Conservation (phyloP, 352 stramenopile genomes). For the Thalassiosira mediterranea region DNA sequence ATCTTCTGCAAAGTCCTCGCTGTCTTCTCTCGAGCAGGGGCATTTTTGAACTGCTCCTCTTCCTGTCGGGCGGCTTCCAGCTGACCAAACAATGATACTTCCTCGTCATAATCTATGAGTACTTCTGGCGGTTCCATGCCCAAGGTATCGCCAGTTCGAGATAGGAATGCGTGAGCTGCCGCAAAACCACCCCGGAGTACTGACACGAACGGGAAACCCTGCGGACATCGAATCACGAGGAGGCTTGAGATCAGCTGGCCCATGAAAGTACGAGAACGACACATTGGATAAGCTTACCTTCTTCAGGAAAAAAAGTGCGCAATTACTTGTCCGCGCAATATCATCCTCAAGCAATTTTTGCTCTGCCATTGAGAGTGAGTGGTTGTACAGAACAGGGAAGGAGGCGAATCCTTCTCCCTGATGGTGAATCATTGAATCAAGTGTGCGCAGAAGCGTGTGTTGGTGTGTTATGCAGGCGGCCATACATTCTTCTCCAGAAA, state of each 20-base stretch:
- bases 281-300: no score
- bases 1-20: constrained; percentile 67
- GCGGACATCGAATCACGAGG: no score
- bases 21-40: constrained; percentile 65
- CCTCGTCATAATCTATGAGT: constrained; percentile 73
- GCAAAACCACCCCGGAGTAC: constrained; percentile 78
- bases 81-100: constrained; percentile 77
- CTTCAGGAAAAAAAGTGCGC: constrained; percentile 80
- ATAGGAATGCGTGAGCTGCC: constrained; percentile 73
- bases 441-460: no score
- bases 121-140: constrained; percentile 62
- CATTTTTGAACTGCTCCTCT: constrained; percentile 59
- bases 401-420: constrained; percentile 75
- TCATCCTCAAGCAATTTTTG: constrained; percentile 74
- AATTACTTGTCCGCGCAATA: constrained; percentile 73
- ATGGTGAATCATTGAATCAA: constrained; percentile 1
- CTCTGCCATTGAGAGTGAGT: constrained; percentile 43
- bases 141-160: constrained; percentile 49
- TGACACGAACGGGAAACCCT: constrained; percentile 81
- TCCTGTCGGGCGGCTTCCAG: constrained; percentile 67
- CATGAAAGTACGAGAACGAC: no score
- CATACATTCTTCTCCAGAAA: no score
- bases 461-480: not conserved
- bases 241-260: no score
- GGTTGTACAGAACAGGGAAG: constrained; percentile 74